Evolutionary conservation across 2,329 filamentous ascomycete species (phyloP).

Genomic region (Thelonectria blattea): DNA sequence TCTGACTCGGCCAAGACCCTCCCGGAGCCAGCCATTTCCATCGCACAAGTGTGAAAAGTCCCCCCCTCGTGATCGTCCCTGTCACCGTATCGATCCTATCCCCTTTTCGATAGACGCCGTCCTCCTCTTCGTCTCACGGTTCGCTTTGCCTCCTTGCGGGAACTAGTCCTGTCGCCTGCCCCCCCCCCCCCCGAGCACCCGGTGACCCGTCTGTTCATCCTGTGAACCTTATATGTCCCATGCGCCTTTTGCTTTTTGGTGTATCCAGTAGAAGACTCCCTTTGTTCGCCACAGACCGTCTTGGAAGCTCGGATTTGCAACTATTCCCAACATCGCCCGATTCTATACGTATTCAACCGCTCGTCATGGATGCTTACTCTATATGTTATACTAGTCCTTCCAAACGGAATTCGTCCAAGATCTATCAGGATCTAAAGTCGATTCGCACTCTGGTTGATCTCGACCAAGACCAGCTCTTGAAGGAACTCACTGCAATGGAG

Average conservation of each 20-base stretch:
- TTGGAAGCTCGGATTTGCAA: conserved; percentile 30
- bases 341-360: conserved; percentile 6
- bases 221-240: conserved; percentile 32
- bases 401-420: conserved; percentile 51
- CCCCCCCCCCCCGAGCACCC: conserved; percentile 17
- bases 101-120: conserved; percentile 18
- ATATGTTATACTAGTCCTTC: conserved; percentile 55
- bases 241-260: conserved; percentile 13
- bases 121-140: background rate
- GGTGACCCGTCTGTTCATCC: conserved; percentile 30
- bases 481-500: conserved; percentile 40
- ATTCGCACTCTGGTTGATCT: conserved; percentile 46
- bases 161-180: conserved; percentile 15
- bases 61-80: conserved; percentile 16
- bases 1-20: conserved; percentile 14
- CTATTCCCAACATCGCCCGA: conserved; percentile 1
- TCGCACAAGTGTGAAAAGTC: conserved; percentile 2
- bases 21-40: no score
- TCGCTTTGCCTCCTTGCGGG: conserved; percentile 18
- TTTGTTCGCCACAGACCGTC: conserved; percentile 12
- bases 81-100: conserved; percentile 15
- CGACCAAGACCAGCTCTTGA: conserved; percentile 40
- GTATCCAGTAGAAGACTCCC: conserved; percentile 5
- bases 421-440: conserved; percentile 57
- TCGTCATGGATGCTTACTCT: conserved; percentile 58